These are phyloP conservation scores for Ustilago shanxiensis DNA, from an alignment of 1,284 basidiomycete genomes.

Conservation along the genomic window DNA sequence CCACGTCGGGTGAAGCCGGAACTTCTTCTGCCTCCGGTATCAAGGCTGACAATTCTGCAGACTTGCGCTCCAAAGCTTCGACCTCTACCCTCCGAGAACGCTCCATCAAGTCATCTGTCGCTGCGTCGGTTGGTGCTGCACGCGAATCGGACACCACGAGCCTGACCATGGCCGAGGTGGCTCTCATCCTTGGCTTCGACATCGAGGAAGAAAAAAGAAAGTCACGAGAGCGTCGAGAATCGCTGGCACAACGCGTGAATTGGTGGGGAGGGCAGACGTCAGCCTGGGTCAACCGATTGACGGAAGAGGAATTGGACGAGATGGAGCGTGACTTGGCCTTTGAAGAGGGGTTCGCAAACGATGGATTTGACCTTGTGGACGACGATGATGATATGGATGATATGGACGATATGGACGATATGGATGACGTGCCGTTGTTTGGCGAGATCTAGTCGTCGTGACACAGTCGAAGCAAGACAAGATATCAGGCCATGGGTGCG, in stretches of 20 bases:
- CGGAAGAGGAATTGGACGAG: constrained; percentile 13
- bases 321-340: constrained; percentile 22
- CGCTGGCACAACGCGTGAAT: constrained; percentile 13
- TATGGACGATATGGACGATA: constrained; percentile 1
- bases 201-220: constrained; percentile 43
- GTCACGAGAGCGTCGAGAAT: constrained; percentile 17
- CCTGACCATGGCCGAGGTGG: constrained; percentile 44
- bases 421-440: neutral
- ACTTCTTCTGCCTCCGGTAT: neutral
- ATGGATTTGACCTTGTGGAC: constrained; percentile 4
- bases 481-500: neutral
- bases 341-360: constrained; percentile 9
- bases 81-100: constrained; percentile 24
- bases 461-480: neutral
- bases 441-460: neutral
- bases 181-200: constrained; percentile 50
- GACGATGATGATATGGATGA: constrained; percentile 9
- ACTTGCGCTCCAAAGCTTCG: neutral
- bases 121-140: constrained; percentile 35
- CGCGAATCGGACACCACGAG: constrained; percentile 34
- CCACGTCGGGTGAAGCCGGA: neutral
- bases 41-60: neutral
- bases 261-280: neutral
- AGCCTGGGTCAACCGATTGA: constrained; percentile 1
- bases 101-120: constrained; percentile 48